Conservation (phyloP, 2,329 filamentous ascomycete genomes). For the Apiospora saccharicola region DNA sequence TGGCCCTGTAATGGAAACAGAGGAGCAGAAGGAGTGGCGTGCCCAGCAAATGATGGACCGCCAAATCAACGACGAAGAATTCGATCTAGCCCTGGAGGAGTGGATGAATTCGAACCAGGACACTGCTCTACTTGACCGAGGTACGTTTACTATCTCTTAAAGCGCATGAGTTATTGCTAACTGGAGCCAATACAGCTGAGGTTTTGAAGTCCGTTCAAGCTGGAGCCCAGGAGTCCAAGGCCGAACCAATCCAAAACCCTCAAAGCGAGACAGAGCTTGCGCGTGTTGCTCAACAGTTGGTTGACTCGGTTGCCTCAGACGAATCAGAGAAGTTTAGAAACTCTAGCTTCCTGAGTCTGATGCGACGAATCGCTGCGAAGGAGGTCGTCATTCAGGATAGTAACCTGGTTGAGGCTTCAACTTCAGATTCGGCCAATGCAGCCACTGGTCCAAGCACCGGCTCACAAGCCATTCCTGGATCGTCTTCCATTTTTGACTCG, state of each 20-base stretch:
- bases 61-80: constrained; percentile 23
- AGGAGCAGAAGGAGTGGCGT: constrained; percentile 21
- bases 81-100: constrained; percentile 30
- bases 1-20: not conserved
- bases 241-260: not conserved
- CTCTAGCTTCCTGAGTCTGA: constrained; percentile 78
- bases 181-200: not conserved
- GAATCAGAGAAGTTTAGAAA: constrained; percentile 78
- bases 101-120: constrained; percentile 21
- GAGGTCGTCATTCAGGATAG: constrained; percentile 78
- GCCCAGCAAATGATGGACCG: constrained; percentile 24
- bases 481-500: not conserved
- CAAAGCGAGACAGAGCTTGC: constrained; percentile 70
- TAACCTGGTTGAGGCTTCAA: constrained; percentile 59
- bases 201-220: constrained; percentile 29
- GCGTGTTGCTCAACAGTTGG: constrained; percentile 72
- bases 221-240: constrained; percentile 49
- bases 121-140: not conserved
- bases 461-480: not conserved
- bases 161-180: not conserved
- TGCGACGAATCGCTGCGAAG: constrained; percentile 76
- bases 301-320: constrained; percentile 73
- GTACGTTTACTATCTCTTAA: not conserved
- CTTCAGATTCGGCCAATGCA: not conserved
- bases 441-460: not conserved